Conservation (phyloP, 2,329 filamentous ascomycete species). For the Fusarium citri region DNA sequence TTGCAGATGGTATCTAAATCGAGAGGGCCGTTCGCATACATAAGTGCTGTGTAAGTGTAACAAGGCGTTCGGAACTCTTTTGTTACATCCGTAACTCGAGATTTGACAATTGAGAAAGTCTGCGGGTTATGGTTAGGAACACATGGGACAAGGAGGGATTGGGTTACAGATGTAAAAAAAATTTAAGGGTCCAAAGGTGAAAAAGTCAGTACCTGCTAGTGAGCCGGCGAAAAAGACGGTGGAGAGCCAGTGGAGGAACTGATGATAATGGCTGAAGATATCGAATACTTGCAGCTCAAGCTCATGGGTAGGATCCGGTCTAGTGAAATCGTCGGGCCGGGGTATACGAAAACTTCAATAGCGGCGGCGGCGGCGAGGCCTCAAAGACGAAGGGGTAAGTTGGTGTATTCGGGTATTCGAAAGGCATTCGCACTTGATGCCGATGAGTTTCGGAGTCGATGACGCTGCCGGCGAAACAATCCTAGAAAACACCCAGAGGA, state of each 20-base stretch:
- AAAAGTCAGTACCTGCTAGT: constrained; percentile 42
- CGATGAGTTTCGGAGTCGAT: constrained; percentile 31
- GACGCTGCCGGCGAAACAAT: constrained; percentile 9
- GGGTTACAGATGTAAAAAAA: constrained; percentile 25
- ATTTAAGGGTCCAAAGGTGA: constrained; percentile 18
- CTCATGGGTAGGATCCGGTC: constrained; percentile 28
- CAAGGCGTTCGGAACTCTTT: constrained; percentile 26
- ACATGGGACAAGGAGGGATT: constrained; percentile 27
- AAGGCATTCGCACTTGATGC: constrained; percentile 17
- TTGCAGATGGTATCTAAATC: constrained; percentile 23
- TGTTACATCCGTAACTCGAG: constrained; percentile 30
- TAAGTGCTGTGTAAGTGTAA: constrained; percentile 47
- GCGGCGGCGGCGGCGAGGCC: constrained; percentile 20
- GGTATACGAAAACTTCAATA: constrained; percentile 37
- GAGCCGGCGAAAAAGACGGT: constrained; percentile 43
- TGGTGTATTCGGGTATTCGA: constrained; percentile 3
- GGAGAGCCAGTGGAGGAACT: constrained; percentile 42
- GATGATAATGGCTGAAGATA: constrained; percentile 40
- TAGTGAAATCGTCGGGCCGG: constrained; percentile 33
- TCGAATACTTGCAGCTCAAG: constrained; percentile 25
- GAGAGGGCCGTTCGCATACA: constrained; percentile 16
- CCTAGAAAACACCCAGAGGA: constrained; percentile 2
- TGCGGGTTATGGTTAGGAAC: constrained; percentile 40
- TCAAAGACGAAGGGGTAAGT: constrained; percentile 18
- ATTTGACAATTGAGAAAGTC: constrained; percentile 33